Evolutionary conservation across 1,284 basidiomycete genomes (phyloP), one percentile per base, ranked within the genome.

Genomic region (Ceratobasidium sp.): DNA sequence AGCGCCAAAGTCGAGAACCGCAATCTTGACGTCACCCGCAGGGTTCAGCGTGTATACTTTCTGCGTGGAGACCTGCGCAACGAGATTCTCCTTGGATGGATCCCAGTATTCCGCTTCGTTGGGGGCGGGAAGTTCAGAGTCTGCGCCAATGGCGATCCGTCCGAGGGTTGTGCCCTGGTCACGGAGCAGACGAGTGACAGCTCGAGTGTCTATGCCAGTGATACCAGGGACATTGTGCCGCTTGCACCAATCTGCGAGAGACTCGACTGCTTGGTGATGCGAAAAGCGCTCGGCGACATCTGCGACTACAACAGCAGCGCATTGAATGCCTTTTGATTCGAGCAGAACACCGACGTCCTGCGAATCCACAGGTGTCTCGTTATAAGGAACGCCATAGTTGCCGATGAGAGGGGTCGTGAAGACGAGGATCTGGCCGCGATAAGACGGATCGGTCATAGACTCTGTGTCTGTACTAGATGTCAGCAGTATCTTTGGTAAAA

Each of bases 401-500:
- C 98, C 98, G 78, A 99, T 98, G 83, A 99, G 89, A 29, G 98
- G 97, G 4, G 96, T 94, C 34, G 97, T 99, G 85, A 99, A 99
- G 75, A 98, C 96, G 76, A 99, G 89, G 79, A 99, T 95, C 84
- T 99, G 98, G 71, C 95, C 93, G 46, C 95, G 93, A 84, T 99
- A 99, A 9, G 98, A 99, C 6, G 97, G 97, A 82, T 99, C 97
- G 59, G 97, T 99, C 95, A 99, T 98, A 16, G 96, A 98, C 84
- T 99, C 98, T 73, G 96, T 98, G 84, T 99, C 94, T 95, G 78
- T n/a, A 22, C 43, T 61, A 16, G n/a, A 41, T 14, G 16, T 27
- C 31, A 51, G n/a, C 49, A 49, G 27, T 37, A 34, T 19, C 22
- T 64, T 24, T 6, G 8, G 29, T n/a, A 19, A 24, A 59, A 34